Base-by-base conservation (phyloP, 2,329 filamentous ascomycete species). In the Alternaria angustiovoidea region DNA sequence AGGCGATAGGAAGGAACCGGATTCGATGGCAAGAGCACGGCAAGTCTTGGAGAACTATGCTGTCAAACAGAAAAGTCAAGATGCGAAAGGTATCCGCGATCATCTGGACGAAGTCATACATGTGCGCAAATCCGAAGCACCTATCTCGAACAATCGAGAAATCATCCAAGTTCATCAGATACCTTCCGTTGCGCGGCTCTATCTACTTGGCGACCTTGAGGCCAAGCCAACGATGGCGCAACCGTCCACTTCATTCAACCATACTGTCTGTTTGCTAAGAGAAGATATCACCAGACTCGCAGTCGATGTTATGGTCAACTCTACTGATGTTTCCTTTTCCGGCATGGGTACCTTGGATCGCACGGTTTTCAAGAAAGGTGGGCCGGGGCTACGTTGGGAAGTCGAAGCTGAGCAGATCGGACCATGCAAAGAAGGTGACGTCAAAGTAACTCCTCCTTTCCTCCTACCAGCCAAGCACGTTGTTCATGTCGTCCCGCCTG, bases 271-370 rank as follows among this genome's bases (percentile, higher is more conserved):
- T 32, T 41, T 78, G 11, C 30, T 71, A 7, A 69, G 70, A 48
- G 70, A 75, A 51, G 75, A 78, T 28, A 78, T 79, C 24, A 77
- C 75, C 2, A 71, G 60, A 26, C 38, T 79, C 1, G 69, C 73
- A 7, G 72, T 73, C 9, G 74, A 77, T 43, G 62, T 74, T 7
- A 68, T 78, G 39, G 74, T 77, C 20, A 78, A 74, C 41, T 74
- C 71, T 3, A 77, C 76, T 0, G 69, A 76, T 16, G 18, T 28
- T 1, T 51, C 47, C 2, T 76, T 78, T 49, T 48, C 60, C 5
- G 70, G 74, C 0, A 69, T 71, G 60, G 74, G 76, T 4, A 71
- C 68, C 36, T 60, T 78, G 2, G 71, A 76, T 57, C 66, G 68
- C 7, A 70, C 59, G 8, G 57, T 78, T n/a, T 75, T 76, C 54